These are phyloP conservation scores for Trametes gibbosa DNA, from an alignment of 768 basidiomycete genomes.

Conservation along the genomic window DNA sequence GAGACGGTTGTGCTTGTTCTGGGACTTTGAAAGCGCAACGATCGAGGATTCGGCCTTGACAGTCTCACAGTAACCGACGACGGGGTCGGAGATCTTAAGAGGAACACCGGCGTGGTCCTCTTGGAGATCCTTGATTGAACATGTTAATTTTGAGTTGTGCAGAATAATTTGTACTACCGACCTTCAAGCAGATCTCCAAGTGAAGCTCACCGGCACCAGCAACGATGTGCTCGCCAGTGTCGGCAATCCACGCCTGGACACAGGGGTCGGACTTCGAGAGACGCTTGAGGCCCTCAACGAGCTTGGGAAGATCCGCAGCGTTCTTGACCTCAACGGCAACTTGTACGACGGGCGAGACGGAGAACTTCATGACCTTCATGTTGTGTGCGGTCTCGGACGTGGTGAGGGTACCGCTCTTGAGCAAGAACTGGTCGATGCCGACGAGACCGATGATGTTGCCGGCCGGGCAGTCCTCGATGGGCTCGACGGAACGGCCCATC, in stretches of 20 bases:
- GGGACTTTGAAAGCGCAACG: conserved; percentile 96
- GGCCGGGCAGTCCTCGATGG: conserved; percentile 98
- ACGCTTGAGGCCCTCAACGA: conserved; percentile 99
- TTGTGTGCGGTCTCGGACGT: conserved; percentile 99
- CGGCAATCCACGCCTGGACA: conserved; percentile 91
- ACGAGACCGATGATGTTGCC: conserved; percentile 99
- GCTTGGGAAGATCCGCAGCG: conserved; percentile 96
- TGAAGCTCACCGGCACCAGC: conserved; percentile 99
- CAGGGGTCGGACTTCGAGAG: conserved; percentile 99
- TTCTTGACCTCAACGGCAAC: conserved; percentile 99
- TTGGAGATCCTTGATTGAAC: conserved; percentile 77
- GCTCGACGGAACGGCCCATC: conserved; percentile 99
- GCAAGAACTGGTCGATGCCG: conserved; percentile 99
- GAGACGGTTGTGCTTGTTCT: conserved; percentile 99
- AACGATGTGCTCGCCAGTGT: conserved; percentile 97
- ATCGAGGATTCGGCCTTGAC: conserved; percentile 95
- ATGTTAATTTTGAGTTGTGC: not conserved
- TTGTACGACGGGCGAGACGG: conserved; percentile 98
- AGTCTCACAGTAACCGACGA: conserved; percentile 97
- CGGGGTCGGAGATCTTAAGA: conserved; percentile 96
- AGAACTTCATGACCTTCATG: conserved; percentile 99
- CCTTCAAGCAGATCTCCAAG: conserved; percentile 99
- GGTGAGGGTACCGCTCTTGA: conserved; percentile 98
- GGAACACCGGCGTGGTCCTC: conserved; percentile 99
- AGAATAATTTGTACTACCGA: conserved; percentile 24